A percentile compares a stretch with the other conserved stretches of the same genome.
Conservation (phyloP, 2,329 filamentous ascomycete species). For the Colletotrichum sp. region DNA sequence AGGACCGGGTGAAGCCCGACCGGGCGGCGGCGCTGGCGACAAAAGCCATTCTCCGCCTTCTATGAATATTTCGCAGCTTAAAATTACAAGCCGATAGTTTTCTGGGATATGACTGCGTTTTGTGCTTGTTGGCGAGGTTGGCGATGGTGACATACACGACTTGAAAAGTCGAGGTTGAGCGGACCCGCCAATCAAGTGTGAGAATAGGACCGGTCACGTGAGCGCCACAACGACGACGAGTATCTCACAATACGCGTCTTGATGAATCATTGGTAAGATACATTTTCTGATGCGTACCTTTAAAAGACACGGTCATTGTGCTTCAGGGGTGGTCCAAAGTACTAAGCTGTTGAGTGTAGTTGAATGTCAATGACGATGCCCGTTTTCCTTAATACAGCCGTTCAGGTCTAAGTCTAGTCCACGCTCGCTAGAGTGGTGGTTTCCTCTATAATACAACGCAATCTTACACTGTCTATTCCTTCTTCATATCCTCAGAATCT, state of each 20-base stretch:
- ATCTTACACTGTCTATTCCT: background rate
- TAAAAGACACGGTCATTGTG: background rate
- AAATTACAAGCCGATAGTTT: background rate
- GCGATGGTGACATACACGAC: background rate
- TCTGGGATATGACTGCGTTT: background rate
- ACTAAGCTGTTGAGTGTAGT: background rate
- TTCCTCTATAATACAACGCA: background rate
- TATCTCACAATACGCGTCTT: background rate
- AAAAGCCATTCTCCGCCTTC: background rate
- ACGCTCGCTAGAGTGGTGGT: background rate
- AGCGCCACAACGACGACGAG: background rate
- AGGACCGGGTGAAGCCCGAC: background rate
- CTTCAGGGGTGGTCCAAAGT: background rate
- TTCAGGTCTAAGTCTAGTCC: background rate
- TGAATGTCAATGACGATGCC: background rate
- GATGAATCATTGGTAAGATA: background rate
- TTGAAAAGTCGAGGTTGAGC: background rate
- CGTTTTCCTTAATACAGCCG: background rate
- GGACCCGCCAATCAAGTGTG: background rate
- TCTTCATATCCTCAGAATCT: constrained; percentile 52
- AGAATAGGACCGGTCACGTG: background rate
- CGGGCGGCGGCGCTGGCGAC: background rate
- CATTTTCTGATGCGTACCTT: background rate
- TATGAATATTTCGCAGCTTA: background rate
- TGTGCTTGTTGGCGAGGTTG: background rate